phyloP scores from a whole-genome alignment of 2,329 filamentous ascomycete genomes.

The Microcera coccophila region DNA sequence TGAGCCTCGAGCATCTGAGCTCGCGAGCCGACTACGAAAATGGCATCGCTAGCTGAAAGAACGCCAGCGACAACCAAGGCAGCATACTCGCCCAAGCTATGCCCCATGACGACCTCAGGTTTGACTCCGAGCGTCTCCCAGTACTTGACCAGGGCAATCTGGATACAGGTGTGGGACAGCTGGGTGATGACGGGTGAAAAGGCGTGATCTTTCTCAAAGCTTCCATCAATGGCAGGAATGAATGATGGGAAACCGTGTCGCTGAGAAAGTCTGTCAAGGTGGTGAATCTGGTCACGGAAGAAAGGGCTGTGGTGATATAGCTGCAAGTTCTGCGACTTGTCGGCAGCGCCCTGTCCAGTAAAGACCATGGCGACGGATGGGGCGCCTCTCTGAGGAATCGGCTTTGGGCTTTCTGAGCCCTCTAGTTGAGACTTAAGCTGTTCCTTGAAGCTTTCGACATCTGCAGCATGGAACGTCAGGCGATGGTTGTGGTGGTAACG shows the following conservation, averaged over 20 bases:
- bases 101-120: slow-evolving; percentile 41
- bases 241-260: slow-evolving; percentile 37
- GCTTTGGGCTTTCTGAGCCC: slow-evolving; percentile 10
- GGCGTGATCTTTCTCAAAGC: slow-evolving; percentile 20
- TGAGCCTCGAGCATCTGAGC: slow-evolving; percentile 52
- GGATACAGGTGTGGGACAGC: slow-evolving; percentile 35
- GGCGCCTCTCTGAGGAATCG: slow-evolving; percentile 13
- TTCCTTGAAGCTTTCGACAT: slow-evolving; percentile 7
- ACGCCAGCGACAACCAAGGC: slow-evolving; percentile 59
- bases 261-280: slow-evolving; percentile 30
- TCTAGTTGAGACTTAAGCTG: slow-evolving; percentile 12
- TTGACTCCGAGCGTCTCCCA: slow-evolving; percentile 33
- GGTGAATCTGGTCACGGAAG: slow-evolving; percentile 33
- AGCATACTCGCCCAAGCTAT: slow-evolving; percentile 60
- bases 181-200: slow-evolving; percentile 33
- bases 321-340: slow-evolving; percentile 30
- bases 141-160: slow-evolving; percentile 40
- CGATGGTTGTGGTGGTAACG: slow-evolving; percentile 58
- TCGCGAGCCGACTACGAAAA: slow-evolving; percentile 58
- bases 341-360: slow-evolving; percentile 43
- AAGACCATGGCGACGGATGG: slow-evolving; percentile 45
- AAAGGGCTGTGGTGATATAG: slow-evolving; percentile 29
- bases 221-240: slow-evolving; percentile 39
- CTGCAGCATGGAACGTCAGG: slow-evolving; percentile 41
- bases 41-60: slow-evolving; percentile 54